phyloP scores from a whole-genome alignment of 139 green algal species.

The Penium margaritaceum region DNA sequence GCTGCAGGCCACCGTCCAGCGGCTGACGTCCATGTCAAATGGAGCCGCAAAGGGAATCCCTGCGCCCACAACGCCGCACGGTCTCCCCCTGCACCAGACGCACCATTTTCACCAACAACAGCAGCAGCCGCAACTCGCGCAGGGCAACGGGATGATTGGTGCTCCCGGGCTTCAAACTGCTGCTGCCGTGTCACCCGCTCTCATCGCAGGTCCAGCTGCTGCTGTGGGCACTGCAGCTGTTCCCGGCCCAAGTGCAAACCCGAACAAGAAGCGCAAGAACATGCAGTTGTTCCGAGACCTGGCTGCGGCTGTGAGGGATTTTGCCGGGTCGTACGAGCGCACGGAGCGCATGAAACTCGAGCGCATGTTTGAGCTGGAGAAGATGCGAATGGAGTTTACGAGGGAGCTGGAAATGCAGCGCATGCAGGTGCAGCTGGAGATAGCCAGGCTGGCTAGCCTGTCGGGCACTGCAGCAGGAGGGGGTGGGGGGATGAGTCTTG shows the following conservation, averaged over 20 bases:
- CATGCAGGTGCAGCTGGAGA: slow-evolving; percentile 25
- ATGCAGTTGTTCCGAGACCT: neutral
- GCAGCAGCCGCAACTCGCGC: neutral
- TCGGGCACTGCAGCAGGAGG: no score
- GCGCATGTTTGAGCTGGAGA: slow-evolving; percentile 17
- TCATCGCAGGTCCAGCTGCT: neutral
- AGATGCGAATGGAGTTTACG: slow-evolving; percentile 17
- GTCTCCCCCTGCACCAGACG: no score
- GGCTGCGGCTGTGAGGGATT: slow-evolving; percentile 15
- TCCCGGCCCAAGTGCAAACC: neutral
- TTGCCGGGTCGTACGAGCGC: slow-evolving; percentile 7
- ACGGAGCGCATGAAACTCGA: slow-evolving; percentile 11
- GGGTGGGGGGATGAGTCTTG: no score
- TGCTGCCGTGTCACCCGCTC: neutral
- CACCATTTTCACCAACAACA: neutral
- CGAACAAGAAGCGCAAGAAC: slow-evolving; percentile 19
- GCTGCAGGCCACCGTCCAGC: no score
- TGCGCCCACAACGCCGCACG: no score
- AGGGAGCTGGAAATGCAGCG: slow-evolving; percentile 20
- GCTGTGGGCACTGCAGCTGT: neutral
- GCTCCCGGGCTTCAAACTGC: neutral
- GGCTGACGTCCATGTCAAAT: no score
- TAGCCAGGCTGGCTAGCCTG: slow-evolving; percentile 11
- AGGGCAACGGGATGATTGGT: neutral
- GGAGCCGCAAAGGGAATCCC: no score